Percentiles rank a stretch among this genome's conserved stretches.
phyloP scores from a whole-genome alignment of 148 eudicot species.

The Cornus suecica region DNA sequence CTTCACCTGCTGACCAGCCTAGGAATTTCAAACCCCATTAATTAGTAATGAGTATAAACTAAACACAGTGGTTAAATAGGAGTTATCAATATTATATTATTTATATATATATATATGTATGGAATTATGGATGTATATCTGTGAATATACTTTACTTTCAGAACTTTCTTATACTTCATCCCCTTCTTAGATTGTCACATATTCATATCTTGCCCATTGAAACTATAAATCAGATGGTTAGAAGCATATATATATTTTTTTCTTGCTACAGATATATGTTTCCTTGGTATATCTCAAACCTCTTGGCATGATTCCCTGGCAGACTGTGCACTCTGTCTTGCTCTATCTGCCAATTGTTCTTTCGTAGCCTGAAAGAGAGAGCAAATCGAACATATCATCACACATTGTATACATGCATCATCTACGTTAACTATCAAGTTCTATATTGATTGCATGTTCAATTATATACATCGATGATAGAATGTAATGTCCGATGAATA shows the following conservation, averaged over 20 bases:
- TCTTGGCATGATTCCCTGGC: not conserved
- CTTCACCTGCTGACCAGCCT: not conserved
- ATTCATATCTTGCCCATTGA: too few relatives aligned
- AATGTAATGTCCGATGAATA: not conserved
- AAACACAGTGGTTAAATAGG: not conserved
- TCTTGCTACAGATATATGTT: not conserved
- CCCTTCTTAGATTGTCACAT: too few relatives aligned
- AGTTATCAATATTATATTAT: too few relatives aligned
- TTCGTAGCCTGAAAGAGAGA: not conserved
- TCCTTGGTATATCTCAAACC: not conserved
- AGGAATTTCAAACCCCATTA: not conserved
- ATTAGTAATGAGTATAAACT: too few relatives aligned
- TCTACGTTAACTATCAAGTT: too few relatives aligned
- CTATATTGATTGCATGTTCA: too few relatives aligned
- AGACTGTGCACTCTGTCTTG: not conserved
- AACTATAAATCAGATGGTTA: too few relatives aligned
- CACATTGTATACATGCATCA: not conserved
- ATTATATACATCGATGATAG: too few relatives aligned
- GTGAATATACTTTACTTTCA: not conserved
- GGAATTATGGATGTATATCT: not conserved
- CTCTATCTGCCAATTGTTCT: not conserved
- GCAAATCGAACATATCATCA: not conserved
- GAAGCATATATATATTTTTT: too few relatives aligned
- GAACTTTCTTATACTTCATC: not conserved
- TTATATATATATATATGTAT: too few relatives aligned